Base-by-base conservation (phyloP, 148 eudicot genomes). In the Fallopia convolvulus region DNA sequence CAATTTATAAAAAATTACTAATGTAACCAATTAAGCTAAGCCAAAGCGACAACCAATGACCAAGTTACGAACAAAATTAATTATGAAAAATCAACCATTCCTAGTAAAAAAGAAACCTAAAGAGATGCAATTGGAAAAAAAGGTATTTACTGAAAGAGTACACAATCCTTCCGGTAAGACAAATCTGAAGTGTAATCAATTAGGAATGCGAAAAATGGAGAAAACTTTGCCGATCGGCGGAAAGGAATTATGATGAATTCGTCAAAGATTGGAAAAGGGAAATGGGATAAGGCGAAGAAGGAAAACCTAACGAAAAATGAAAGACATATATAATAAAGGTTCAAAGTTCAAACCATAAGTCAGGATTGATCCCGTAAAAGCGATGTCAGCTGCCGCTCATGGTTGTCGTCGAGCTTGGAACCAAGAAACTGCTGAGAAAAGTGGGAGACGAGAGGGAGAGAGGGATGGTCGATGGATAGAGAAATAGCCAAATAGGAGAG, bases 381-480 rank as follows among this genome's bases (percentile, higher is more conserved):
- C 42, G 72, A 17, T 66, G 72, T 66, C 72, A 66, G 44, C 72
- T 66, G 72, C 72, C 41, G 72, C 8, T 66, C 72, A 66, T 66
- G 2, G 72, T 15, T 66, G 72, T 66, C 72, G 72, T 66, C 18
- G 72, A 66, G 72, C 36, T 36, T 33, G 72, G 41, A 33, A 36
- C 42, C 20, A 36, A 66, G 18, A 15, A 66, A 66, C 11, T 66
- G 14, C 32, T n/a, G n/a, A 1, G 71, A 2, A 18, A 61, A 15
- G 14, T 39, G 71, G 33, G 42, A n/a, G n/a, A n/a, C n/a, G n/a
- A n/a, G 13, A 7, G 17, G 7, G 15, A 33, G 41, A 65, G 71
- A 20, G 20, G 30, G 26, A 58, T 11, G 6, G 56, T 3, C 55
- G 9, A 5, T 10, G 1, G 14, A 12, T 11, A 12, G 61, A 17